Percentiles rank a stretch among this genome's conserved stretches.
These are phyloP conservation scores for Sporothrix schenckii DNA, from an alignment of 2,329 filamentous ascomycete species.

Conservation along the genomic window DNA sequence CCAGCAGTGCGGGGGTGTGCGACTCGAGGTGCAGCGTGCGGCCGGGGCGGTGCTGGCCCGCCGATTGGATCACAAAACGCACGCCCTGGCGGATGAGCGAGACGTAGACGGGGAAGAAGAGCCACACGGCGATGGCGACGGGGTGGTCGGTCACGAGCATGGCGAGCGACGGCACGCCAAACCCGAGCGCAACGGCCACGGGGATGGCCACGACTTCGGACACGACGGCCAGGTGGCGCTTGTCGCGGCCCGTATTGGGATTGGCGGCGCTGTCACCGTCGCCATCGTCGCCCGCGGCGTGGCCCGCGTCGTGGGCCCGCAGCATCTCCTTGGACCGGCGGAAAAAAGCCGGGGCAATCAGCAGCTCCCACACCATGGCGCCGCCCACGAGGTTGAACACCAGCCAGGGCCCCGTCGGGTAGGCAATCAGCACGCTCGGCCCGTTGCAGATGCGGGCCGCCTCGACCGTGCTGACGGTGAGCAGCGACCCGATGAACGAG, in stretches of 20 bases:
- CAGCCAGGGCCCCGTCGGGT: conserved; percentile 49
- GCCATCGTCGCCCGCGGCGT: not conserved
- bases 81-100: conserved; percentile 48
- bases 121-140: conserved; percentile 50
- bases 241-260: conserved; percentile 36
- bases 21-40: conserved; percentile 50
- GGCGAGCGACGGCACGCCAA: conserved; percentile 50
- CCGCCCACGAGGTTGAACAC: conserved; percentile 55
- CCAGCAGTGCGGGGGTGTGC: conserved; percentile 44
- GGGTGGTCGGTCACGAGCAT: conserved; percentile 51
- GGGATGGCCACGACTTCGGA: conserved; percentile 63
- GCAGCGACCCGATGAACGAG: conserved; percentile 51
- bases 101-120: conserved; percentile 57
- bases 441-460: conserved; percentile 49
- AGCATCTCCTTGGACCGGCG: conserved; percentile 48
- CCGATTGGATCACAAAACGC: conserved; percentile 37
- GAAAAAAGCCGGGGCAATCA: conserved; percentile 56
- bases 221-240: conserved; percentile 47
- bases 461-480: conserved; percentile 56
- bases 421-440: conserved; percentile 41
- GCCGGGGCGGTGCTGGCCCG: conserved; percentile 33
- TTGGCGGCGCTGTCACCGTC: conserved; percentile 19
- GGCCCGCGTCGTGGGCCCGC: conserved; percentile 30
- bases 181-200: conserved; percentile 52
- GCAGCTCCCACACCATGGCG: conserved; percentile 56